Conservation (phyloP, 75 land plant genomes). For the Selaginella tamariscina region DNA sequence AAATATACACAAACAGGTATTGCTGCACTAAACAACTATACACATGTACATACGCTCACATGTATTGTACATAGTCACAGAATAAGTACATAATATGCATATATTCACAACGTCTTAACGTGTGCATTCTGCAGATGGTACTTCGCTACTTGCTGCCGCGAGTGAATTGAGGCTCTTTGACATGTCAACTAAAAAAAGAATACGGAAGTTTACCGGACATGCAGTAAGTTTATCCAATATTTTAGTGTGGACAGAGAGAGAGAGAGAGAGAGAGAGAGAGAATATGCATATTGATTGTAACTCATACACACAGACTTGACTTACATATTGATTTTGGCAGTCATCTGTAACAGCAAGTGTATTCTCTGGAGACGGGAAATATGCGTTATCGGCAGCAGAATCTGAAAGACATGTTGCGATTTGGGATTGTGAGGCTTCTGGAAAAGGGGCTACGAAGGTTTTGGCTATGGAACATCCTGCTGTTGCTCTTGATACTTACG, state of each 20-base stretch:
- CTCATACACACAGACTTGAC: background rate
- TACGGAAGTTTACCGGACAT: constrained; percentile 88
- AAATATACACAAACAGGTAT: no score
- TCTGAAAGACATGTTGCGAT: constrained; percentile 71
- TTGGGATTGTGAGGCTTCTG: constrained; percentile 52
- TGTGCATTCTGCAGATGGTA: constrained; percentile 51
- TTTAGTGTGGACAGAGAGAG: constrained; percentile 1
- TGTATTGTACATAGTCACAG: no score
- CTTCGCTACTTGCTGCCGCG: constrained; percentile 46
- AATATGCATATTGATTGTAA: background rate
- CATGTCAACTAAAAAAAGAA: constrained; percentile 42
- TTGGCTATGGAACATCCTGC: constrained; percentile 88
- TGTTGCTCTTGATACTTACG: constrained; percentile 47
- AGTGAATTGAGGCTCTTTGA: constrained; percentile 54
- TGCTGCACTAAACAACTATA: no score
- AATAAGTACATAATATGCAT: no score
- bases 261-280: no score
- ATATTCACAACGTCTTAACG: background rate
- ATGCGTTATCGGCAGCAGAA: constrained; percentile 58
- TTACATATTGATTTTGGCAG: constrained; percentile 22
- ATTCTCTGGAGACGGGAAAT: constrained; percentile 53
- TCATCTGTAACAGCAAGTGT: constrained; percentile 44
- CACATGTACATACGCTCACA: no score
- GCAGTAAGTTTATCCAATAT: constrained; percentile 44
- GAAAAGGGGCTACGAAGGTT: constrained; percentile 36